These are phyloP conservation scores for Hura crepitans DNA, from an alignment of 441 rosid genomes.

Conservation along the genomic window DNA sequence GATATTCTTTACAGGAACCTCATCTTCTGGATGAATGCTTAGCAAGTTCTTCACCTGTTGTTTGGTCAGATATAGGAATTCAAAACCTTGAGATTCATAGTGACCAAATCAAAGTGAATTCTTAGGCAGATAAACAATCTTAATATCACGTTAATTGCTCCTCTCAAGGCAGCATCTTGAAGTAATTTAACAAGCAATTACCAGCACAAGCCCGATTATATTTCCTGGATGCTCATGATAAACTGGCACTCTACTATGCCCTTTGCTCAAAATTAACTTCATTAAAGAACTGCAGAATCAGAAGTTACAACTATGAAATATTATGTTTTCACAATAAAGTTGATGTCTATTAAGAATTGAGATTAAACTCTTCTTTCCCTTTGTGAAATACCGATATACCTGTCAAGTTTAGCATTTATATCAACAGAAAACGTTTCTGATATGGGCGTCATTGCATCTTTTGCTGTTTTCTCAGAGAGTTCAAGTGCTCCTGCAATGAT, in stretches of 20 bases:
- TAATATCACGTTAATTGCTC: too few relatives aligned
- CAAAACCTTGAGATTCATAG: not conserved
- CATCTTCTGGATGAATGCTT: conserved; percentile 72
- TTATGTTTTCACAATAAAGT: not conserved
- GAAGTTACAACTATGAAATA: not conserved
- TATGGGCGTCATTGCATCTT: conserved; percentile 84
- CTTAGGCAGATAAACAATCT: too few relatives aligned
- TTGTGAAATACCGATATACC: conserved; percentile 28
- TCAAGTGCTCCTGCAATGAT: conserved; percentile 95
- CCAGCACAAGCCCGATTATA: conserved; percentile 73
- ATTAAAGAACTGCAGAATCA: conserved; percentile 49
- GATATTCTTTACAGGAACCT: conserved; percentile 61
- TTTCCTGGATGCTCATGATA: conserved; percentile 63
- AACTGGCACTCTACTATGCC: conserved; percentile 84
- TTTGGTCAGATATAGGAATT: not conserved
- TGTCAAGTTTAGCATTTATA: conserved; percentile 62
- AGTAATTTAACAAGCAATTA: conserved; percentile 18
- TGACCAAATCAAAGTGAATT: not conserved
- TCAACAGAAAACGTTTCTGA: conserved; percentile 72
- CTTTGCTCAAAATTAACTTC: conserved; percentile 62
- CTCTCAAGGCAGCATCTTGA: not conserved
- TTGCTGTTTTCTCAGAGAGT: conserved; percentile 70
- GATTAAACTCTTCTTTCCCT: not conserved
- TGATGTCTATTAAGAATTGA: not conserved
- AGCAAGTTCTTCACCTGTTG: conserved; percentile 70